phyloP scores from a whole-genome alignment of 345 rosid genomes.

The Citrus reticulata region DNA sequence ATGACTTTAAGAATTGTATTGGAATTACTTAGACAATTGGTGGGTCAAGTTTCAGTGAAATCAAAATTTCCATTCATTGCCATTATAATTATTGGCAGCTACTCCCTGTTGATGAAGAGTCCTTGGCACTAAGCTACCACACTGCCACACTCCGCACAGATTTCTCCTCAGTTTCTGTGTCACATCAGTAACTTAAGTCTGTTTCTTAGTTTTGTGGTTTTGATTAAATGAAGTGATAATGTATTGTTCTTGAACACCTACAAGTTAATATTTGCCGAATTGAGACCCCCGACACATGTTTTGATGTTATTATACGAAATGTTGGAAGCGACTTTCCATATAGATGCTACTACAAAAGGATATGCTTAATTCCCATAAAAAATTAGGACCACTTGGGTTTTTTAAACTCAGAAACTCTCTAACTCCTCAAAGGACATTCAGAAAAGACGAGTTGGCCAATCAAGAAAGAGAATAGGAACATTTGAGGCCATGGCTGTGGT shows the following conservation, averaged over 20 bases:
- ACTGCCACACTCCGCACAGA: not conserved
- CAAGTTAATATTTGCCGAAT: not conserved
- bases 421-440: not conserved
- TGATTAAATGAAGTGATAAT: not conserved
- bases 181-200: not conserved
- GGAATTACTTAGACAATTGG: slow-evolving; percentile 8
- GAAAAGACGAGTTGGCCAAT: not conserved
- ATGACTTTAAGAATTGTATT: slow-evolving; percentile 3
- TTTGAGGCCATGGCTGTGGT: not conserved
- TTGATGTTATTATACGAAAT: not conserved
- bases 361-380: not conserved
- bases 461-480: not conserved
- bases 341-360: not conserved
- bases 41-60: slow-evolving; percentile 1
- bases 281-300: not conserved
- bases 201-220: not conserved
- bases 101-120: not conserved
- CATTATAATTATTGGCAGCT: not conserved
- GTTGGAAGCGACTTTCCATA: not conserved
- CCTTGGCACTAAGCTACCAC: not conserved
- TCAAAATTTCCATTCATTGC: not conserved
- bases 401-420: not conserved
- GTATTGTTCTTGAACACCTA: not conserved
- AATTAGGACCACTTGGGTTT: not conserved
- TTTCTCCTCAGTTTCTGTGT: not conserved